Percentiles rank a stretch among this genome's conserved stretches.
phyloP scores from a whole-genome alignment of 331 rosid species.

The Stylosanthes scabra region DNA sequence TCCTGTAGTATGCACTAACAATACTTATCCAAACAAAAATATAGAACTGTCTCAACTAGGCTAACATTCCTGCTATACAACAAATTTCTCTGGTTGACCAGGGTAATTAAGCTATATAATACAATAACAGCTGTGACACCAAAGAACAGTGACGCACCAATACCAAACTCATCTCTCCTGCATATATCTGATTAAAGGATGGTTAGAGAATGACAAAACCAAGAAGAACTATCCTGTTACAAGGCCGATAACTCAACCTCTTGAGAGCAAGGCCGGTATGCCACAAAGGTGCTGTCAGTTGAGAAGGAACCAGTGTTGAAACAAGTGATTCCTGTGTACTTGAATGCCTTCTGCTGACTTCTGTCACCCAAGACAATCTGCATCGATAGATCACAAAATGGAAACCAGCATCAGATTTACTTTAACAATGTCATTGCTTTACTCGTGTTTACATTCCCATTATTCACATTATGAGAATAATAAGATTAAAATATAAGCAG shows the following conservation, averaged over 20 bases:
- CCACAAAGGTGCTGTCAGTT: conserved; percentile 77
- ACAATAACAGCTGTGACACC: conserved; percentile 6
- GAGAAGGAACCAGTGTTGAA: conserved; percentile 93
- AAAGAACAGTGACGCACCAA: conserved; percentile 5
- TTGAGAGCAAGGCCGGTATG: conserved; percentile 83
- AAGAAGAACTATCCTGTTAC: conserved; percentile 38
- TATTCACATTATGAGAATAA: background rate
- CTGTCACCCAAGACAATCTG: conserved; percentile 91
- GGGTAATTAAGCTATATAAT: conserved; percentile 19
- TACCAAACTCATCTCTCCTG: background rate
- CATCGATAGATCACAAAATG: conserved; percentile 40
- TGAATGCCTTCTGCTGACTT: conserved; percentile 90
- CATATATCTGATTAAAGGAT: conserved; percentile 14
- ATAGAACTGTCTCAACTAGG: conserved; percentile 25
- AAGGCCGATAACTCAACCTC: conserved; percentile 90
- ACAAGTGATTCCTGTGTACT: conserved; percentile 91
- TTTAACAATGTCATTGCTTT: background rate
- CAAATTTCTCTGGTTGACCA: conserved; percentile 33
- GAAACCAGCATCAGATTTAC: conserved; percentile 16
- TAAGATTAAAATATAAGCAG: conserved; percentile 20
- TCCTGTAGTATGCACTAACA: conserved; percentile 29
- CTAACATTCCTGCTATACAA: conserved; percentile 41
- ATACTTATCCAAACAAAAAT: conserved; percentile 13
- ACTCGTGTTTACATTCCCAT: too few relatives aligned
- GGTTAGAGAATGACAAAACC: conserved; percentile 17